These are phyloP conservation scores for Zopfochytrium polystomum DNA, from an alignment of 371 early-diverging fungal species.

Conservation along the genomic window DNA sequence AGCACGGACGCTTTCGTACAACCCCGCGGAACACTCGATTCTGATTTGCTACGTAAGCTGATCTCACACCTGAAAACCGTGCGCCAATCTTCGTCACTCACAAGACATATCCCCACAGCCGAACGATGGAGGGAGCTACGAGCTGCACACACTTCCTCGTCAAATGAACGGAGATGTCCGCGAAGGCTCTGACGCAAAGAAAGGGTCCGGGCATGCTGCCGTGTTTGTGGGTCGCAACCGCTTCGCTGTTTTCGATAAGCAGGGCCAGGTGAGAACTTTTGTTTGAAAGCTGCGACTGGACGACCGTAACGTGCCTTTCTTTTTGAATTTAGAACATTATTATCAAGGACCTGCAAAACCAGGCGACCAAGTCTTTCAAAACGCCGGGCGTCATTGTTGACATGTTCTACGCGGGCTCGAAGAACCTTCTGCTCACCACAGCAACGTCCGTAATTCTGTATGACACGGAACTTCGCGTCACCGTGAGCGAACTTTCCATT, in stretches of 20 bases:
- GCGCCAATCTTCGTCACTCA: neutral
- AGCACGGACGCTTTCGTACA: conserved; percentile 77
- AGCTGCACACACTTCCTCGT: conserved; percentile 77
- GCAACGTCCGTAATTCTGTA: conserved; percentile 78
- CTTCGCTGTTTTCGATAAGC: conserved; percentile 88
- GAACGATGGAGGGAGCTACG: conserved; percentile 84
- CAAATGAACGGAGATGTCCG: conserved; percentile 64
- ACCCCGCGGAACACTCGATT: conserved; percentile 88
- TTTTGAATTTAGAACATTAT: conserved; percentile 46
- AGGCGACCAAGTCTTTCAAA: conserved; percentile 84
- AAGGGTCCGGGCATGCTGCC: conserved; percentile 67
- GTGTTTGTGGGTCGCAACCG: conserved; percentile 93
- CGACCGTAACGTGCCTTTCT: neutral
- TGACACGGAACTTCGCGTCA: conserved; percentile 80
- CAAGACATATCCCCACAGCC: conserved; percentile 40
- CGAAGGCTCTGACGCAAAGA: conserved; percentile 59
- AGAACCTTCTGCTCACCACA: conserved; percentile 78
- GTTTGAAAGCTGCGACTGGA: too few species aligned
- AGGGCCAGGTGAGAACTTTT: conserved; percentile 45
- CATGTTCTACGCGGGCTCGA: conserved; percentile 83
- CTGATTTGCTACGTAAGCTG: conserved; percentile 68
- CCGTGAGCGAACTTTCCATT: conserved; percentile 70
- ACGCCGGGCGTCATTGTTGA: conserved; percentile 71
- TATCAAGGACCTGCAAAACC: conserved; percentile 81
- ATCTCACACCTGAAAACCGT: neutral